Evolutionary conservation across 176 grass and related monocot species (phyloP).

Genomic region (Dendrocalamus sinicus): DNA sequence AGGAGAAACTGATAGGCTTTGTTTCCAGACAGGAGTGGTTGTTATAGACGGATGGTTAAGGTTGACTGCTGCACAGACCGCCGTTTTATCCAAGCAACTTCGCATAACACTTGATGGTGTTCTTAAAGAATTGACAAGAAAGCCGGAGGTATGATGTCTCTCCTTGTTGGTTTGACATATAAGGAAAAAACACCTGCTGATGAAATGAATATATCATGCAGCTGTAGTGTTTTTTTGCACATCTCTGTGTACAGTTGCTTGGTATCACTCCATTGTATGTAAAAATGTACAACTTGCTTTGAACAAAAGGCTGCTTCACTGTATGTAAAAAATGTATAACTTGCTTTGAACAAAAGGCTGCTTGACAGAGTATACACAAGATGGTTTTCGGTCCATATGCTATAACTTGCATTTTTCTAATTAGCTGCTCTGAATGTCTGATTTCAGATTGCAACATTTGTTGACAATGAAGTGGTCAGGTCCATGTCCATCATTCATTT

Average conservation of each 20-base stretch:
- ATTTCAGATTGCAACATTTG: constrained; percentile 78
- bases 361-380: constrained; percentile 4
- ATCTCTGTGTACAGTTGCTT: constrained; percentile 26
- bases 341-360: constrained; percentile 17
- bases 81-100: constrained; percentile 90
- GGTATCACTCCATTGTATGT: constrained; percentile 3
- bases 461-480: constrained; percentile 83
- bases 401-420: constrained; percentile 32
- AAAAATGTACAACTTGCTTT: constrained; percentile 3
- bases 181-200: neutral
- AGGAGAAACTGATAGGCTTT: constrained; percentile 34
- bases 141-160: constrained; percentile 66
- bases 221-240: constrained; percentile 2
- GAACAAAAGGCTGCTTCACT: neutral
- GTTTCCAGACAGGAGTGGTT: constrained; percentile 70
- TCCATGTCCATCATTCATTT: constrained; percentile 78
- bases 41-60: constrained; percentile 93
- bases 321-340: constrained; percentile 10
- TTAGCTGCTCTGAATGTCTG: constrained; percentile 37
- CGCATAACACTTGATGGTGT: constrained; percentile 80
- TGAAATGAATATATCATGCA: constrained; percentile 20
- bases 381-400: constrained; percentile 24
- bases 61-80: constrained; percentile 84
- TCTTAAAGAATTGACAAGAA: constrained; percentile 91
- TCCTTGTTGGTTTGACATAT: constrained; percentile 32